Percentiles rank a stretch among this genome's conserved stretches.
Evolutionary conservation across 2,329 filamentous ascomycete species (phyloP).

Genomic region (Paraphaeosphaeria sporulosa): DNA sequence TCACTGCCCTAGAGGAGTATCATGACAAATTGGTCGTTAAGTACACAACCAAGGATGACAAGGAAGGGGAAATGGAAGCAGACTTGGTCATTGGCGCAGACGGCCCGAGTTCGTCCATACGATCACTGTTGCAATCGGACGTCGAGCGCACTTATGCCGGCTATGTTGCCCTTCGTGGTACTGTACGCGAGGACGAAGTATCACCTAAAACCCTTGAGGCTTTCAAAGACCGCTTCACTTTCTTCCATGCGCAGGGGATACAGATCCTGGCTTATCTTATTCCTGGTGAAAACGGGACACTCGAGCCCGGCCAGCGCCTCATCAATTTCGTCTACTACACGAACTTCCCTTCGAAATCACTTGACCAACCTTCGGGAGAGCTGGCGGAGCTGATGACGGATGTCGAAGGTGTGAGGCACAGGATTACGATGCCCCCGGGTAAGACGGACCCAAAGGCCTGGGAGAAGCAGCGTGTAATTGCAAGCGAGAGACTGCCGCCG

Average conservation of each 20-base stretch:
- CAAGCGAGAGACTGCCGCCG: conserved; percentile 44
- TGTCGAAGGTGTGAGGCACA: conserved; percentile 48
- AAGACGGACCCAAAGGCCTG: conserved; percentile 50
- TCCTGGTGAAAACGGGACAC: conserved; percentile 52
- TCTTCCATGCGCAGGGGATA: conserved; percentile 48
- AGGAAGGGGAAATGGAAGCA: conserved; percentile 27
- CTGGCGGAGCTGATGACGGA: conserved; percentile 56
- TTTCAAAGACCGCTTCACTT: conserved; percentile 51
- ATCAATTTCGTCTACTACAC: conserved; percentile 60
- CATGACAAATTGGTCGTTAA: conserved; percentile 26
- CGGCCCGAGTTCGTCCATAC: conserved; percentile 41
- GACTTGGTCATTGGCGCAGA: conserved; percentile 43
- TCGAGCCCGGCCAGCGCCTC: conserved; percentile 50
- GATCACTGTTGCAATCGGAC: conserved; percentile 27
- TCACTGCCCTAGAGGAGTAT: conserved; percentile 30
- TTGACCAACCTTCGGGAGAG: conserved; percentile 47
- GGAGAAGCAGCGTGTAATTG: conserved; percentile 47
- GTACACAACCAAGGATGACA: conserved; percentile 26
- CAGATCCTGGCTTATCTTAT: conserved; percentile 56
- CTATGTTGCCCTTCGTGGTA: conserved; percentile 44
- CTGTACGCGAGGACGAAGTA: conserved; percentile 35
- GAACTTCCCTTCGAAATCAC: conserved; percentile 43
- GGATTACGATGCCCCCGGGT: conserved; percentile 55
- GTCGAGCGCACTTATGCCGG: conserved; percentile 40
- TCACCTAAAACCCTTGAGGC: conserved; percentile 28